A percentile compares a stretch with the other conserved stretches of the same genome.
These are phyloP conservation scores for Vigna trinervia DNA, from an alignment of 306 rosid species.

Conservation along the genomic window DNA sequence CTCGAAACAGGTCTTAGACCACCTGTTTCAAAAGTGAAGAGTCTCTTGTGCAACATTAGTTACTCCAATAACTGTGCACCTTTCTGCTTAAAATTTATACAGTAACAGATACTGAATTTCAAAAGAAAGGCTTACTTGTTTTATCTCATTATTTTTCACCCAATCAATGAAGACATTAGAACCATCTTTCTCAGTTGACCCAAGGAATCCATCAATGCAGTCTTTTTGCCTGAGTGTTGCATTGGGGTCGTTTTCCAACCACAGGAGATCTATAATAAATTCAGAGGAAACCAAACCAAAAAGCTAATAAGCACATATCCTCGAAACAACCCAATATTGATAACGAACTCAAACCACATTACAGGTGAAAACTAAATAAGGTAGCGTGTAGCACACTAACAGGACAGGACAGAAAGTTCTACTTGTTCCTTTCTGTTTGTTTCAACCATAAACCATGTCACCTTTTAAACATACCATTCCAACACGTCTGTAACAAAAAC, in stretches of 20 bases:
- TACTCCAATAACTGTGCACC: neutral
- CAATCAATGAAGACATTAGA: constrained; percentile 83
- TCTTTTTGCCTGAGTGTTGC: constrained; percentile 84
- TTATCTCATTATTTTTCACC: constrained; percentile 80
- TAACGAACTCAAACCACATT: neutral
- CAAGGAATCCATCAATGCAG: constrained; percentile 72
- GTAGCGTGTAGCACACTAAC: neutral
- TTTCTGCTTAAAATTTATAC: neutral
- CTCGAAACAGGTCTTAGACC: neutral
- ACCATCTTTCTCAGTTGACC: constrained; percentile 59
- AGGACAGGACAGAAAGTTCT: neutral
- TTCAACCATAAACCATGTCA: neutral
- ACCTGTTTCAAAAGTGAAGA: neutral
- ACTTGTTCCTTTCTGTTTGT: neutral
- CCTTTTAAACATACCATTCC: neutral
- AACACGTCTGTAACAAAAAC: neutral
- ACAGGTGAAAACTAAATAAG: neutral
- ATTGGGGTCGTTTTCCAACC: constrained; percentile 85
- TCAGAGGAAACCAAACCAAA: constrained; percentile 39
- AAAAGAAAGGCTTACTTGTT: constrained; percentile 59
- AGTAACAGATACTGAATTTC: constrained; percentile 4
- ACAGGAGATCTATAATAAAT: constrained; percentile 58
- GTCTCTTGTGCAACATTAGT: constrained; percentile 3
- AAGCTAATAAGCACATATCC: constrained; percentile 8
- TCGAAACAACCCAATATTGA: neutral